Base-by-base conservation (phyloP, 768 basidiomycete genomes). In the Suillus clintonianus region DNA sequence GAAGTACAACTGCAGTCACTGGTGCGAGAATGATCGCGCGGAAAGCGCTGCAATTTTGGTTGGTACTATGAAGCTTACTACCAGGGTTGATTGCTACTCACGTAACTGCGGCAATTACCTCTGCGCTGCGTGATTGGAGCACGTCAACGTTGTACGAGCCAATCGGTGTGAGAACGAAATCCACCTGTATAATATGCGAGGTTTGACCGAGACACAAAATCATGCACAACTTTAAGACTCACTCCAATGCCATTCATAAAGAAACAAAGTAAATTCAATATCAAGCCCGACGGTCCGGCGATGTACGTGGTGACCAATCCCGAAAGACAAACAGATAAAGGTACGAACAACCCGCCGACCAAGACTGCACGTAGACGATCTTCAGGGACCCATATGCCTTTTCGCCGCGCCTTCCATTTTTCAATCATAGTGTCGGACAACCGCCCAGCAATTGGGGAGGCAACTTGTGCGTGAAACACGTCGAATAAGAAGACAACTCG, bases 171-270 rank as follows among this genome's bases (percentile, higher is more conserved):
- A 88, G 76, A n/a, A 83, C 82, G 42, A 84, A 68, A 67, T 87
- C 85, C 13, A 84, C 79, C 86, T 87, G 51, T 34, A 6, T 14
- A 24, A 36, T 6, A 55, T 8, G 24, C 1, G 37, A 55, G 4
- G 48, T 15, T n/a, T 36, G 2, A 57, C 5, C 1, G n/a, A 22
- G 34, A 37, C 43, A 10, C 8, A 15, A 58, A 30, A 3, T 19
- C 6, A 57, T 22, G n/a, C 19, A 22, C 48, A 37, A 24, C 24
- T 17, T 50, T n/a, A 10, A 30, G 17, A 76, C 78, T 41, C 68
- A 88, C 88, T 27, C 87, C 87, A n/a, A 88, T 57, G 9, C 87
- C 84, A 63, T 87, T 88, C 47, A 84, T 56, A 67, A 89, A 89
- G 9, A 89, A 67, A 64, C 81, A 85, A 1, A 83, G 34, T 9